These are phyloP conservation scores for Kondoa subrosea DNA, from an alignment of 768 basidiomycete genomes.

Conservation along the genomic window DNA sequence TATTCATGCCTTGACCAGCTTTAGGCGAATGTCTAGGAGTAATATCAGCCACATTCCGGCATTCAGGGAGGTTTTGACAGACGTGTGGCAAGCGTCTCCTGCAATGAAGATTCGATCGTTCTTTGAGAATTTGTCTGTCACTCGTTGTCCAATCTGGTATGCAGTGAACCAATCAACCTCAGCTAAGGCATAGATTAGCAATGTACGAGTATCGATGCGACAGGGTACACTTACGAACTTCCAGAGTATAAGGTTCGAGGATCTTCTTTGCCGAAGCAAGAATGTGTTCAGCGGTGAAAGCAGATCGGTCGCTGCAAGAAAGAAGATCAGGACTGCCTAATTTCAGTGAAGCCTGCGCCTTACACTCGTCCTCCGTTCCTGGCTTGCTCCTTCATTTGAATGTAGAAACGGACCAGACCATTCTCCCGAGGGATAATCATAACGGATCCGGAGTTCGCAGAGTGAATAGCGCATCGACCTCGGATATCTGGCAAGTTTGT, in stretches of 20 bases:
- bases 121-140: slow-evolving; percentile 47
- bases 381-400: slow-evolving; percentile 45
- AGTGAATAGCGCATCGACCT: slow-evolving; percentile 50
- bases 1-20: slow-evolving; percentile 17
- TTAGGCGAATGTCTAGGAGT: slow-evolving; percentile 21
- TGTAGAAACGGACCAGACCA: slow-evolving; percentile 48
- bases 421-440: slow-evolving; percentile 52
- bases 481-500: slow-evolving; percentile 66
- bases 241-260: slow-evolving; percentile 20
- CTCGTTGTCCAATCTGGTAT: slow-evolving; percentile 59
- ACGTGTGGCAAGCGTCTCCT: slow-evolving; percentile 55
- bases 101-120: slow-evolving; percentile 57
- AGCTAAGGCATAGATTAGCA: slow-evolving; percentile 36
- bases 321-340: no score
- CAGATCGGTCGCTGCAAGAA: slow-evolving; percentile 46
- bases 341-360: background rate
- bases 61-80: slow-evolving; percentile 23
- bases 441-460: slow-evolving; percentile 40
- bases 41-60: background rate
- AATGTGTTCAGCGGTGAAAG: slow-evolving; percentile 16
- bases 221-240: slow-evolving; percentile 22
- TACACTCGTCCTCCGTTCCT: slow-evolving; percentile 13
- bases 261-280: slow-evolving; percentile 13
- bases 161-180: slow-evolving; percentile 55
- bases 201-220: slow-evolving; percentile 19